These are phyloP conservation scores for Vigna radiata DNA, from an alignment of 306 rosid genomes.

Conservation along the genomic window DNA sequence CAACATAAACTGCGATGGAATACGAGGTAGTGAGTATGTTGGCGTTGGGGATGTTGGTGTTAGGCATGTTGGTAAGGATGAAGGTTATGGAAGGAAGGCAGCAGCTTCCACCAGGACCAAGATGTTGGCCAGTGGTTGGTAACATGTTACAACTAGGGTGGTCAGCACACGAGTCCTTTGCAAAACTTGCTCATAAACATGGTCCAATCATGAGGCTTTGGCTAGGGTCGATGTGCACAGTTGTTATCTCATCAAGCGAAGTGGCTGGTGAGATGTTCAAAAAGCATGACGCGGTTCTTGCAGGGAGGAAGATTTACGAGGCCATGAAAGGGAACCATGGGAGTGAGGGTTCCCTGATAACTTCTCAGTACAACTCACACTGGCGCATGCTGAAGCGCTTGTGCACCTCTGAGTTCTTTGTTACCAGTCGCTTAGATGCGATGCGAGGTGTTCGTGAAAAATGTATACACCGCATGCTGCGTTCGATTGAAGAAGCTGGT, in stretches of 20 bases:
- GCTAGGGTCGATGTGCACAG: constrained; percentile 85
- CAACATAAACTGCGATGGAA: constrained; percentile 43
- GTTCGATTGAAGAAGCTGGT: constrained; percentile 44
- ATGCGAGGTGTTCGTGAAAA: constrained; percentile 50
- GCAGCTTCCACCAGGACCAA: constrained; percentile 86
- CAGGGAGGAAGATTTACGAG: constrained; percentile 84
- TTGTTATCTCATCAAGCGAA: constrained; percentile 69
- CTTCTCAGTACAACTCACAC: constrained; percentile 77
- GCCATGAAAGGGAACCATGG: constrained; percentile 75
- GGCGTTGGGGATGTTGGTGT: constrained; percentile 20
- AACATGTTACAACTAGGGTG: constrained; percentile 69
- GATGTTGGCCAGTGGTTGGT: constrained; percentile 77
- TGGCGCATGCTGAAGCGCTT: constrained; percentile 80
- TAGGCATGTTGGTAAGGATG: constrained; percentile 49
- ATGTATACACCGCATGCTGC: constrained; percentile 70
- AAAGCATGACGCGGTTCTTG: constrained; percentile 62
- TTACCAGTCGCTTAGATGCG: constrained; percentile 62
- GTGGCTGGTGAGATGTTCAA: constrained; percentile 76
- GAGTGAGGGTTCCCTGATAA: constrained; percentile 67
- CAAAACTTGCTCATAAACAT: constrained; percentile 58
- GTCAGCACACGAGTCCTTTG: constrained; percentile 73
- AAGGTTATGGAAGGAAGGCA: constrained; percentile 13
- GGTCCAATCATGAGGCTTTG: constrained; percentile 86
- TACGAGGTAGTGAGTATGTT: constrained; percentile 39
- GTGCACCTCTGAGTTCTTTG: constrained; percentile 65